phyloP scores from a whole-genome alignment of 1,284 basidiomycete genomes.

The Fomitopsis palustris region DNA sequence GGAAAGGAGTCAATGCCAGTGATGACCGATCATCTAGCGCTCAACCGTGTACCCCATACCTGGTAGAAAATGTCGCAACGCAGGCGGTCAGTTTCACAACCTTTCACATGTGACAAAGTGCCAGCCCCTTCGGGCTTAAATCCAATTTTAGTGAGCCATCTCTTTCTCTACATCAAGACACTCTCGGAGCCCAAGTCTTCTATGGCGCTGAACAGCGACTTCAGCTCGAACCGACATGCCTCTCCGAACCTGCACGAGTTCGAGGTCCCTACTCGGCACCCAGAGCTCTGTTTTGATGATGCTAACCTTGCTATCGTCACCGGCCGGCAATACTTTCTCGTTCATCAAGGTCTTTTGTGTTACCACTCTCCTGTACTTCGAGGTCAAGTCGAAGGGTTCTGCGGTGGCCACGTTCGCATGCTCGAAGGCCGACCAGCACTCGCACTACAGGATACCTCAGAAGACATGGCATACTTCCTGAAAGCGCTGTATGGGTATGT shows the following conservation, averaged over 20 bases:
- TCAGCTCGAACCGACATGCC: constrained; percentile 28
- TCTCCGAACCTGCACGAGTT: constrained; percentile 14
- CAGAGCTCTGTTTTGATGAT: constrained; percentile 60
- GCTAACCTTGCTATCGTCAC: constrained; percentile 62
- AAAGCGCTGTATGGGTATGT: constrained; percentile 60
- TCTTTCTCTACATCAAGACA: neutral
- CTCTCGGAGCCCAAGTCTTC: neutral
- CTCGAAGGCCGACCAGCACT: constrained; percentile 56
- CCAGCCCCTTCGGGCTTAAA: neutral
- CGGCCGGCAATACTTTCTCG: constrained; percentile 54
- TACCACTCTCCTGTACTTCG: constrained; percentile 54
- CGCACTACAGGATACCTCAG: constrained; percentile 46
- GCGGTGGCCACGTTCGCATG: constrained; percentile 9
- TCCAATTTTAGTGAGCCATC: neutral
- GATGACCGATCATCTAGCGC: no score
- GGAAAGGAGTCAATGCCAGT: no score
- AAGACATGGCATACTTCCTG: constrained; percentile 52
- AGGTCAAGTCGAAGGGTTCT: constrained; percentile 21
- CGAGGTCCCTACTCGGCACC: constrained; percentile 36
- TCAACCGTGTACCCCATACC: no score
- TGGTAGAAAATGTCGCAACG: neutral
- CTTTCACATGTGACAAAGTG: neutral
- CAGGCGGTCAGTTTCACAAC: neutral
- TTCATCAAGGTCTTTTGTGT: constrained; percentile 61
- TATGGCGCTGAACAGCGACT: constrained; percentile 13